Evolutionary conservation across 2,329 filamentous ascomycete species (phyloP).

Genomic region (Diaporthe citrichinensis): DNA sequence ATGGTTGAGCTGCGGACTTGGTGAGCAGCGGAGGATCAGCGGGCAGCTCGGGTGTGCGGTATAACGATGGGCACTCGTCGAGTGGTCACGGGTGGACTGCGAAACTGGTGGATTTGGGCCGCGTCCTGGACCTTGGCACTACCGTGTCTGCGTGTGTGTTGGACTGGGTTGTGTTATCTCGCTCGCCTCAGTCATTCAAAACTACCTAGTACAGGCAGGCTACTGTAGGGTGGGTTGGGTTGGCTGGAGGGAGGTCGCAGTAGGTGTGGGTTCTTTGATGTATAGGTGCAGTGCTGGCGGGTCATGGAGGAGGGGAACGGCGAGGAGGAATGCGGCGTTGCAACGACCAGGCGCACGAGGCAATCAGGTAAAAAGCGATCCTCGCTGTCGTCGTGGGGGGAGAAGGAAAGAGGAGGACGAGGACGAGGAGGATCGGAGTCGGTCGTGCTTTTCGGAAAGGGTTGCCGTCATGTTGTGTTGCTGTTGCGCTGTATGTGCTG

Average conservation of each 20-base stretch:
- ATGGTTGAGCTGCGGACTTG: background rate
- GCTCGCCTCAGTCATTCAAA: background rate
- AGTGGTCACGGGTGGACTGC: background rate
- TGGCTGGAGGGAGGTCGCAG: constrained; percentile 14
- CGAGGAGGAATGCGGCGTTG: constrained; percentile 16
- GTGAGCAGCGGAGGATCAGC: background rate
- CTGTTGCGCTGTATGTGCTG: background rate
- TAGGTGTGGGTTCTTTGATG: constrained; percentile 1
- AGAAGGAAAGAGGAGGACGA: background rate
- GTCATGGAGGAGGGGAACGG: constrained; percentile 9
- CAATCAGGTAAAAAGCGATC: background rate
- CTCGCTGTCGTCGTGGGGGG: background rate
- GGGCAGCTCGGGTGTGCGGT: background rate
- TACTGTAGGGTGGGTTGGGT: background rate
- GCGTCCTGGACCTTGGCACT: background rate
- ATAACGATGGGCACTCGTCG: background rate
- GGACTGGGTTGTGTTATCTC: background rate
- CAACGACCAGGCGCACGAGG: constrained; percentile 5
- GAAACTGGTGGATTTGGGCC: background rate
- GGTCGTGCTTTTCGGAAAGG: background rate
- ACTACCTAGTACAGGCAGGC: background rate
- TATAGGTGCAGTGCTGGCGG: constrained; percentile 13
- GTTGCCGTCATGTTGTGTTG: background rate
- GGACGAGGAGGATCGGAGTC: background rate
- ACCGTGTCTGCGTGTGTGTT: background rate